These are phyloP conservation scores for Periconia macrospinosa DNA, from an alignment of 2,329 filamentous ascomycete species.

Conservation along the genomic window DNA sequence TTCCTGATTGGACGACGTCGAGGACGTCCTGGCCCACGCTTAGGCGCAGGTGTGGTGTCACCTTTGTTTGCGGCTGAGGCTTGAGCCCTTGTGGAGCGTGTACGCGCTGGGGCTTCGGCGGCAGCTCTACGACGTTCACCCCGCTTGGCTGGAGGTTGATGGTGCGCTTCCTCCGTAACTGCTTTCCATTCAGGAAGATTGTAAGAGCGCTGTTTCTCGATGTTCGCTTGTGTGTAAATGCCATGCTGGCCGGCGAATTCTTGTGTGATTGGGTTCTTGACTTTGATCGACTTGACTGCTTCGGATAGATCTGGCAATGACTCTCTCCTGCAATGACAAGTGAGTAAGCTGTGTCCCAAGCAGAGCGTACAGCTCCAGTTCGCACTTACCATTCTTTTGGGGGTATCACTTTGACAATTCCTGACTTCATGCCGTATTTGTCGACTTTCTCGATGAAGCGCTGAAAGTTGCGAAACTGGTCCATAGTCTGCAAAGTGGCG, in stretches of 20 bases:
- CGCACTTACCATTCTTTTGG: slow-evolving; percentile 82
- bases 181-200: slow-evolving; percentile 96
- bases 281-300: slow-evolving; percentile 84
- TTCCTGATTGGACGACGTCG: slow-evolving; percentile 34
- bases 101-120: slow-evolving; percentile 33
- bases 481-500: slow-evolving; percentile 65
- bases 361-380: not conserved
- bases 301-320: slow-evolving; percentile 78
- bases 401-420: slow-evolving; percentile 94
- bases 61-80: slow-evolving; percentile 32
- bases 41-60: slow-evolving; percentile 44
- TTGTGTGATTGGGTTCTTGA: slow-evolving; percentile 97
- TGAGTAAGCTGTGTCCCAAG: slow-evolving; percentile 1
- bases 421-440: slow-evolving; percentile 94
- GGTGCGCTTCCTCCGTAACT: slow-evolving; percentile 90
- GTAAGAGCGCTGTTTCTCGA: slow-evolving; percentile 93
- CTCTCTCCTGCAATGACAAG: slow-evolving; percentile 56
- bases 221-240: slow-evolving; percentile 95
- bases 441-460: slow-evolving; percentile 89
- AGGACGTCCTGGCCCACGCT: slow-evolving; percentile 55
- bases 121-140: slow-evolving; percentile 70
- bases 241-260: slow-evolving; percentile 96
- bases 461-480: slow-evolving; percentile 92
- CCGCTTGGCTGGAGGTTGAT: slow-evolving; percentile 89
- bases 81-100: slow-evolving; percentile 37